These are phyloP conservation scores for Alnus rubra DNA, from an alignment of 306 rosid species.

Conservation along the genomic window DNA sequence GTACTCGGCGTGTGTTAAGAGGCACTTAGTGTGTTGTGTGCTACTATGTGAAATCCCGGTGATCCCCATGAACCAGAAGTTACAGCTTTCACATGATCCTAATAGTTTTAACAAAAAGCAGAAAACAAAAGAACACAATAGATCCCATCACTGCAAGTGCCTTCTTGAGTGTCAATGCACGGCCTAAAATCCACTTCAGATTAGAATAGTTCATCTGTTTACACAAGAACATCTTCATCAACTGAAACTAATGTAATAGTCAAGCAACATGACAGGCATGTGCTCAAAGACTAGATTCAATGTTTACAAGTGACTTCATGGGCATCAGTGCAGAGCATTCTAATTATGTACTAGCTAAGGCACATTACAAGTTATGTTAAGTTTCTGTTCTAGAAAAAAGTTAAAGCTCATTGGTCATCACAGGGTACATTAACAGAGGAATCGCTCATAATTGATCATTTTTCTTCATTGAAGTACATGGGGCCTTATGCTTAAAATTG, in stretches of 20 bases:
- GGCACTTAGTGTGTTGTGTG: too few relatives aligned
- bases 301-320: background rate
- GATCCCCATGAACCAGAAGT: background rate
- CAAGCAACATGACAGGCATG: background rate
- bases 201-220: background rate
- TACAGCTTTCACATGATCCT: background rate
- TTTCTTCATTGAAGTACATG: conserved; percentile 1
- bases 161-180: background rate
- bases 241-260: background rate
- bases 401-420: background rate
- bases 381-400: background rate
- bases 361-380: background rate
- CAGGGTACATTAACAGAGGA: background rate
- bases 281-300: background rate
- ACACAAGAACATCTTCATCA: background rate
- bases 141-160: background rate
- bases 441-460: background rate
- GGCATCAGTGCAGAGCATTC: background rate
- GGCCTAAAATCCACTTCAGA: background rate
- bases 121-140: background rate
- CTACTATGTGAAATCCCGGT: too few relatives aligned
- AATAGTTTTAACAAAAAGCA: background rate
- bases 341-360: background rate
- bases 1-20: too few relatives aligned
- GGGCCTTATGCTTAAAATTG: background rate